A percentile compares a stretch with the other conserved stretches of the same genome.
Conservation (phyloP, 805 yeast species). For the Jamesozyma lodderae region DNA sequence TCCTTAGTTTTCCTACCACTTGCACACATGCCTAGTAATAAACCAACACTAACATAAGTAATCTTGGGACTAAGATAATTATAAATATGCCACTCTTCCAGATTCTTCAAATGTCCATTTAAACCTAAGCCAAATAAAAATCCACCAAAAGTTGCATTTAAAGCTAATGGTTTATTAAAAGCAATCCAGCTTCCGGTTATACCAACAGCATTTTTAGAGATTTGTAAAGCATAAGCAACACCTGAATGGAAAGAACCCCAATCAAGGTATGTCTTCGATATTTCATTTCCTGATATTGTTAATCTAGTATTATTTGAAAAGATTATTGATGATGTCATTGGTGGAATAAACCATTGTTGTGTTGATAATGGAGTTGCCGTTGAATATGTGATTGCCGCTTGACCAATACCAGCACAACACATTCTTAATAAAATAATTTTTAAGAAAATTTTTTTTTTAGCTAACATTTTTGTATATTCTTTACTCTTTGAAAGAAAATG, state of each 20-base stretch:
- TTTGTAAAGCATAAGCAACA: constrained; percentile 73
- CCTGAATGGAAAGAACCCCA: constrained; percentile 96
- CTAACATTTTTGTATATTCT: constrained; percentile 48
- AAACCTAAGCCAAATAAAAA: constrained; percentile 86
- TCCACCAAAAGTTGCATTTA: constrained; percentile 87
- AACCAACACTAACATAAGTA: constrained; percentile 73
- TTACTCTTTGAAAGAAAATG: constrained; percentile 30
- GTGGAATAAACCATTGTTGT: constrained; percentile 60
- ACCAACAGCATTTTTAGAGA: constrained; percentile 58
- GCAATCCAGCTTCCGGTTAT: constrained; percentile 79
- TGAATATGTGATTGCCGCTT: constrained; percentile 24
- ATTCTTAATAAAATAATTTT: constrained; percentile 60
- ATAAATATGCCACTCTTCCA: constrained; percentile 96
- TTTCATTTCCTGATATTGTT: constrained; percentile 42
- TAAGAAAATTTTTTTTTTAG: constrained; percentile 50
- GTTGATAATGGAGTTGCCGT: constrained; percentile 66
- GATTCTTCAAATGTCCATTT: constrained; percentile 70
- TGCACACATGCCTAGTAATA: constrained; percentile 87
- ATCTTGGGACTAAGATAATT: constrained; percentile 88
- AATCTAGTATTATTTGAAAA: constrained; percentile 65
- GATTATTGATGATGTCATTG: constrained; percentile 43
- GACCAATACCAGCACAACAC: constrained; percentile 37
- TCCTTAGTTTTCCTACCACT: constrained; percentile 78
- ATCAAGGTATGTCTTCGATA: constrained; percentile 38
- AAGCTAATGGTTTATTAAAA: constrained; percentile 63